phyloP scores from a whole-genome alignment of 2,329 filamentous ascomycete species.

The Cladosporium sp. region DNA sequence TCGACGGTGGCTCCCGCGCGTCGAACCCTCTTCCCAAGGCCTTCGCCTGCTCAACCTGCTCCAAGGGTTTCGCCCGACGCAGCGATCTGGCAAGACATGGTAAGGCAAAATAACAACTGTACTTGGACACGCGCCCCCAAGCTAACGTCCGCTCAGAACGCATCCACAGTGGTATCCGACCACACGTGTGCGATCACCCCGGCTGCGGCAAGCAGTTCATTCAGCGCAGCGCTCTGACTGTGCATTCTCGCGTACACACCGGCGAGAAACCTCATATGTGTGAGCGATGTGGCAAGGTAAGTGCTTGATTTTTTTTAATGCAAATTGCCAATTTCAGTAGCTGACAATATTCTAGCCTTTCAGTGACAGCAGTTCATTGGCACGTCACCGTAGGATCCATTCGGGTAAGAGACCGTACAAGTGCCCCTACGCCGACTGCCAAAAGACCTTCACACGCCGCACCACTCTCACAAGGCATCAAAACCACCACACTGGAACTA shows the following conservation, averaged over 20 bases:
- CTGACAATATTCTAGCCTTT: constrained; percentile 66
- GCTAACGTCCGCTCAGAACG: constrained; percentile 65
- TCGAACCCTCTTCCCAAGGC: constrained; percentile 65
- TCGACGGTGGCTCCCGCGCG: constrained; percentile 36
- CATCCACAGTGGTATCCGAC: constrained; percentile 88
- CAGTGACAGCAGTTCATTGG: constrained; percentile 92
- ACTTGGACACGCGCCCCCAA: neutral
- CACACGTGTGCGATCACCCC: constrained; percentile 88
- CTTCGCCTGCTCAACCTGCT: constrained; percentile 86
- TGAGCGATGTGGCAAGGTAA: constrained; percentile 92
- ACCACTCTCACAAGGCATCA: constrained; percentile 95
- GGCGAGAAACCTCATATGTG: constrained; percentile 99
- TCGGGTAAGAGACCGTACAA: constrained; percentile 96
- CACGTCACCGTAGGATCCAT: constrained; percentile 90
- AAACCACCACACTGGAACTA: constrained; percentile 91
- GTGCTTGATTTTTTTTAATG: constrained; percentile 28
- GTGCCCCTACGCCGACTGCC: constrained; percentile 94
- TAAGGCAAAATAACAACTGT: constrained; percentile 52
- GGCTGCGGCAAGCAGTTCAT: constrained; percentile 96
- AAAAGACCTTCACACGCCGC: constrained; percentile 95
- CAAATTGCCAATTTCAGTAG: neutral
- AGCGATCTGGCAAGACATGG: constrained; percentile 95
- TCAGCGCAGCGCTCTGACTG: constrained; percentile 90
- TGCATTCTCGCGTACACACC: constrained; percentile 93
- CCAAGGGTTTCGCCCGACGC: constrained; percentile 86